Base-by-base conservation (phyloP, 192 early-diverging fungal species). In the Phlyctochytrium planicorne region DNA sequence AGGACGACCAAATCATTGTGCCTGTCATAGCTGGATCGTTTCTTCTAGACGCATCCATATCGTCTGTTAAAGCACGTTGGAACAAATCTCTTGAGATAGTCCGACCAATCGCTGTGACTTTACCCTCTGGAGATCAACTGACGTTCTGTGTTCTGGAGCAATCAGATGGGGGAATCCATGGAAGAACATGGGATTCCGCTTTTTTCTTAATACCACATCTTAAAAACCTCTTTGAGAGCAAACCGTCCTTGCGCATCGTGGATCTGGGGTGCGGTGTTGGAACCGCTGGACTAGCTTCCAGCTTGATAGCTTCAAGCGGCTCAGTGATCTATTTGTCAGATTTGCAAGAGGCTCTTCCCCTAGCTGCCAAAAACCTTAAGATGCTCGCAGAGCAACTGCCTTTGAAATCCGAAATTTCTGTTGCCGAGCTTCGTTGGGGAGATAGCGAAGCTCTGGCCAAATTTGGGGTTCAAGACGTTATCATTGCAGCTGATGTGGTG, bases 191-290 rank as follows among this genome's bases (percentile, higher is more conserved):
- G 68, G 68, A 70, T 34, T 70, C 68, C 1, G 60, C 32, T 3
- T 63, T 3, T 29, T 70, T 23, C 61, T 70, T n/a, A 53, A 57
- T 10, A 30, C 52, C 6, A 40, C 29, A 3, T 35, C 59, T 16
- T 24, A 40, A 1, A 25, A 0, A 17, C 59, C 59, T 2, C 30
- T 70, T 16, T 24, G 66, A 47, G 40, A 20, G 20, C 20, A 47
- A 47, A 47, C 10, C 20, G 6, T 47, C 40, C n/a, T 50, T 31
- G 24, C 14, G 31, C 14, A 30, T 68, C 25, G 30, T 70, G 61
- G 68, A 70, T 53, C 47, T 70, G 40, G 68, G 60, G 3, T 70
- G 68, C 35, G 68, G 68, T 30, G 61, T 63, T 29, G 68, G 68
- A 23, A 63, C 52, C 20, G 68, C 40, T 2, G 68, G 68, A 32